Percentiles rank a stretch among this genome's conserved stretches.
These are phyloP conservation scores for Epichloe bromicola DNA, from an alignment of 2,329 filamentous ascomycete genomes.

Conservation along the genomic window DNA sequence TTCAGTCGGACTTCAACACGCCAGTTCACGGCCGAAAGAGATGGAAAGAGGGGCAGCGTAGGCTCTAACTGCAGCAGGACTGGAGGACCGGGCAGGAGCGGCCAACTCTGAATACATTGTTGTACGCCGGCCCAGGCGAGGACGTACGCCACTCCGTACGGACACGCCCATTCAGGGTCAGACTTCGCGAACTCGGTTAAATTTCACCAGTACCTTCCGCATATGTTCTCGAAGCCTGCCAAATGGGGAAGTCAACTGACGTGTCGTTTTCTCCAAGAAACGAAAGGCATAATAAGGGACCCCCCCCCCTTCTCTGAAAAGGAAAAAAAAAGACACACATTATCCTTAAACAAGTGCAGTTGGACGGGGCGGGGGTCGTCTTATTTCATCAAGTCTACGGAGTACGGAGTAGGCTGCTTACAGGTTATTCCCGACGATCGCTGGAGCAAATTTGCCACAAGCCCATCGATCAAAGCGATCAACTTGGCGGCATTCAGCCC, in stretches of 20 bases:
- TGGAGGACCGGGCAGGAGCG: background rate
- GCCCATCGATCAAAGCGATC: no score
- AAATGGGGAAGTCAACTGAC: background rate
- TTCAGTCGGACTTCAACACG: background rate
- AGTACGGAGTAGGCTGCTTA: no score
- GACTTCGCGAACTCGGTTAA: background rate
- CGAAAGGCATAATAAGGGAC: no score
- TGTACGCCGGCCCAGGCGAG: no score
- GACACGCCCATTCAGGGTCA: background rate
- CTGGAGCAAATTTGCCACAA: no score
- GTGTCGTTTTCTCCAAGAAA: background rate
- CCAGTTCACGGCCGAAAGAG: background rate
- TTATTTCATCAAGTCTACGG: no score
- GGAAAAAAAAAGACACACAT: no score
- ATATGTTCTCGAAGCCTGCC: background rate
- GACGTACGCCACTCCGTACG: background rate
- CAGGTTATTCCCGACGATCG: no score
- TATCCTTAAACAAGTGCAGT: no score
- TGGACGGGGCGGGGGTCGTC: no score
- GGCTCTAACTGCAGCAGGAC: background rate
- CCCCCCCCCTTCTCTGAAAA: background rate
- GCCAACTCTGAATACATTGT: background rate
- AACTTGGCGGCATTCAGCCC: no score
- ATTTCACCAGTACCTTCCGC: background rate
- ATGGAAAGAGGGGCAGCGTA: background rate